Percentiles rank a stretch among this genome's conserved stretches.
Conservation (phyloP, 148 eudicot genomes). For the Rhododendron griersonianum region DNA sequence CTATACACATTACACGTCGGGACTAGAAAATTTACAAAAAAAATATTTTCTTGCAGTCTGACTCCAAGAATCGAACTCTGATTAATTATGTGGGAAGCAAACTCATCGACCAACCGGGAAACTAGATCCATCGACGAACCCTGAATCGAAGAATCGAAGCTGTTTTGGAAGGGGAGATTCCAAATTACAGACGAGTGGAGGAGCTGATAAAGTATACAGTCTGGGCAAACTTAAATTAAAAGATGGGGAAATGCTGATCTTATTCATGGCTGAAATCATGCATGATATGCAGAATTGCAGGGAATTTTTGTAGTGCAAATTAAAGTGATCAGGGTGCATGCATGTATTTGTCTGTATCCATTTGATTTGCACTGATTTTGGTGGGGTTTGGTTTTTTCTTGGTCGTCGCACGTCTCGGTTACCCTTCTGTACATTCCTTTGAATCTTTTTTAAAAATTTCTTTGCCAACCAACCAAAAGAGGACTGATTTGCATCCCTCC, state of each 20-base stretch:
- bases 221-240: neutral
- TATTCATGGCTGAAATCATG: neutral
- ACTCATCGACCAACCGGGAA: too few species aligned
- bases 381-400: neutral
- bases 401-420: neutral
- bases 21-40: too few species aligned
- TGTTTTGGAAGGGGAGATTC: neutral
- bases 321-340: neutral
- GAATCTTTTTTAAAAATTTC: neutral
- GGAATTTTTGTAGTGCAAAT: neutral
- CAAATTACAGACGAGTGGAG: neutral
- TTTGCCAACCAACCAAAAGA: neutral
- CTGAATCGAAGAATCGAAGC: too few species aligned
- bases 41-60: neutral
- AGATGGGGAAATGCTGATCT: neutral
- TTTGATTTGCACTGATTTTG: neutral
- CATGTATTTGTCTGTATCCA: neutral
- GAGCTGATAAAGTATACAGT: too few species aligned
- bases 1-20: too few species aligned
- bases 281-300: neutral
- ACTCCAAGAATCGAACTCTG: too few species aligned
- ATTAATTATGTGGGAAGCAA: too few species aligned
- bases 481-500: neutral
- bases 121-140: too few species aligned
- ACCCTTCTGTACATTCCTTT: neutral